Percentiles rank a stretch among this genome's conserved stretches.
These are phyloP conservation scores for Eimeria maxima DNA, from an alignment of 169 alveolate species.

Conservation along the genomic window DNA sequence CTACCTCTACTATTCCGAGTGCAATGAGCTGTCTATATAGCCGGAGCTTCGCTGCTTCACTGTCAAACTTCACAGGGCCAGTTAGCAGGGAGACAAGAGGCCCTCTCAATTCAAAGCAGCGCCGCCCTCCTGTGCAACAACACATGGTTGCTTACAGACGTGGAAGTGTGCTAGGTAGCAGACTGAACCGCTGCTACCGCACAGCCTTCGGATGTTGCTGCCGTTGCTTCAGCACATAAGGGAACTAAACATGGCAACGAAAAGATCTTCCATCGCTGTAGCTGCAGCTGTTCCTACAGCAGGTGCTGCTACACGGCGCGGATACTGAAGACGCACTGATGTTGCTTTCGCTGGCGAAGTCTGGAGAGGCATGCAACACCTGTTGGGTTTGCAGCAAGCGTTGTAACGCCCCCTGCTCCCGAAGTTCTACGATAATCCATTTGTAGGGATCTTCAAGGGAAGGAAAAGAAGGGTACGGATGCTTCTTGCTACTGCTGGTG, in stretches of 20 bases:
- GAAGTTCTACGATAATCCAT: constrained; percentile 56
- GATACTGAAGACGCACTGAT: not conserved
- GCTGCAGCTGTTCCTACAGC: not conserved
- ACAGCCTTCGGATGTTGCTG: not conserved
- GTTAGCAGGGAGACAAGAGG: constrained; percentile 66
- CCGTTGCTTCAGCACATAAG: not conserved
- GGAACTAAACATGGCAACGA: not conserved
- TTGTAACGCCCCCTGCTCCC: constrained; percentile 29
- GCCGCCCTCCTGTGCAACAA: constrained; percentile 44
- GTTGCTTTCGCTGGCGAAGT: constrained; percentile 36
- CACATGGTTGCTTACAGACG: not conserved
- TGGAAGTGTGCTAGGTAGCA: not conserved
- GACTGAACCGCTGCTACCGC: not conserved
- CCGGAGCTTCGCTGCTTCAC: constrained; percentile 76
- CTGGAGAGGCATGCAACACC: constrained; percentile 66
- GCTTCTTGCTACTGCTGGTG: constrained; percentile 48
- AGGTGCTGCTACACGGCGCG: not conserved
- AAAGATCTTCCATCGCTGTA: not conserved
- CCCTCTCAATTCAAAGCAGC: constrained; percentile 60
- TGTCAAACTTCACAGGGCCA: constrained; percentile 57
- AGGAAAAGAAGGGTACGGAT: constrained; percentile 61
- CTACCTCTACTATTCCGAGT: constrained; percentile 73
- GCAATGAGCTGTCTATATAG: constrained; percentile 82
- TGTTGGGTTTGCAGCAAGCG: constrained; percentile 29
- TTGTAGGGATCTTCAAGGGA: constrained; percentile 60